Evolutionary conservation across 495 filamentous ascomycete species (phyloP), one percentile per base, ranked within the genome.

Genomic region (Hypoxylon intermedium): DNA sequence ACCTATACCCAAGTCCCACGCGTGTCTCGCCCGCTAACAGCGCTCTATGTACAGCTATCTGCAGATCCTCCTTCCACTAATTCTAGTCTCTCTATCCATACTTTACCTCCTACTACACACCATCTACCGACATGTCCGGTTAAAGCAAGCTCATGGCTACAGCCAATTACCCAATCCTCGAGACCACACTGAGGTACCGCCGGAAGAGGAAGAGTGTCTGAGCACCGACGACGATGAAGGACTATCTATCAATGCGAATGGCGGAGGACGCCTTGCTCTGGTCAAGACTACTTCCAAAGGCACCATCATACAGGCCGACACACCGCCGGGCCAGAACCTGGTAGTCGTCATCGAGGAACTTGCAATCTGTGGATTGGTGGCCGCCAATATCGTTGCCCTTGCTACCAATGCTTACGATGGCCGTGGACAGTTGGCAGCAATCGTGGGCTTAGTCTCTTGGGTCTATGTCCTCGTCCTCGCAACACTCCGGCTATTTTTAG

Each of bases 381-480:
- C 78, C 11, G 73, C 91, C 52, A 90, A 88, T 67, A 70, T 88
- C 9, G 68, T 82, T 7, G 83, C 85, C 18, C 71, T 93, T 28
- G 71, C 83, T 0, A 72, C 66, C 1, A 62, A 72, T n/a, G 66
- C 74, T 36, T 70, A 65, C 44, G 41, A 51, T 57, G 60, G 68
- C 18, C 59, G 50, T 53, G 70, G 69, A 26, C 36, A 67, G 43
- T 49, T 88, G 34, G 86, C 90, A 47, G 83, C 87, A 6, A 77
- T 88, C 46, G 83, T 85, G 18, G 83, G 83, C 34, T 68, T 94
- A 24, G 71, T 82, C 11, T 85, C 83, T 28, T 97, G 94, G 94
- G 74, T 80, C 23, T 99, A 98, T 68, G 85, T 93, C 42, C 75
- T 95, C 36, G 77, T 88, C 21, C 82, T 99, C 55, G 86, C 86